Evolutionary conservation across 2,329 filamentous ascomycete genomes (phyloP), one percentile per base, ranked within the genome.

Genomic region (Verticillium longisporum): DNA sequence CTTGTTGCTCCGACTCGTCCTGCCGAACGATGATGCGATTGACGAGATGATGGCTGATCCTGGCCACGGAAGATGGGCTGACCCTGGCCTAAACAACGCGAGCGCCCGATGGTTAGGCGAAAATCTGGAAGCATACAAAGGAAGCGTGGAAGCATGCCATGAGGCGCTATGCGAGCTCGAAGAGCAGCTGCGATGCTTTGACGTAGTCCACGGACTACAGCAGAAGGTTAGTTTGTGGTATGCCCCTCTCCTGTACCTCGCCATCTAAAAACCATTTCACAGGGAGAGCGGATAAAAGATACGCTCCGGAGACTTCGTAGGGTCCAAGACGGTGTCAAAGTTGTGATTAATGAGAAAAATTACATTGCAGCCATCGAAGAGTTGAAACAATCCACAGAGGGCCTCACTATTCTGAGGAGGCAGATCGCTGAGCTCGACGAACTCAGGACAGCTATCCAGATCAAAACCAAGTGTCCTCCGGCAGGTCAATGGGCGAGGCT

Each of bases 351-450:
- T 33, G 26, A 56, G 1, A 60, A n/a, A 31, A 41, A 56, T 2
- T 60, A 55, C 6, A 33, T 54, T 1, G 15, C 9, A 2, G 6
- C 36, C 1, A 31, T 63, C 21, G 56, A 55, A 2, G 34, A 59
- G 1, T 31, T 63, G 32, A 36, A 60, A 3, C 6, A 26, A 4
- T 59, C 55, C 32, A 63, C 60, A 15, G 32, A n/a, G 10, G 41
- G 60, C 3, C 55, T 63, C 4, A 56, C 36, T 14, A 36, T 38
- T 6, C 36, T 63, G 9, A 45, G 60, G 6, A 58, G 56, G 31
- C 62, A 63, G 38, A 55, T 62, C 21, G 21, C 18, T 1, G 26
- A 60, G 33, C 56, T 61, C 2, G 41, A 58, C 37, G 41, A 34
- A 6, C 36, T 60, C 5, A 45, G 6, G 9, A 55, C 21, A 15